Conservation (phyloP, 2,329 filamentous ascomycete species). For the Epicoccum sorghinum region DNA sequence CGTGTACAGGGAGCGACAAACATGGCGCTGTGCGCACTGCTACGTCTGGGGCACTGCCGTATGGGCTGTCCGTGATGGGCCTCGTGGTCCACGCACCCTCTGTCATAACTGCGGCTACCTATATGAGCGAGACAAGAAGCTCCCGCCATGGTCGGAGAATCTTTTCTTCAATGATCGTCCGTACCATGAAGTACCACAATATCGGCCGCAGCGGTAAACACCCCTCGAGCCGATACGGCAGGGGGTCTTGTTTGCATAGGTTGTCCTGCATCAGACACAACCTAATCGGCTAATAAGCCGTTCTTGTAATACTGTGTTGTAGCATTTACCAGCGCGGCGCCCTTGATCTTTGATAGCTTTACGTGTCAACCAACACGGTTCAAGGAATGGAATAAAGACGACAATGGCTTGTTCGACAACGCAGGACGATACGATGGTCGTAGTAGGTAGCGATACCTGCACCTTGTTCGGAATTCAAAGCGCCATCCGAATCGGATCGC, state of each 20-base stretch:
- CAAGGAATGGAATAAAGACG: not conserved
- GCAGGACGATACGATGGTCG: slow-evolving; percentile 3
- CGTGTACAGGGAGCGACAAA: slow-evolving; percentile 68
- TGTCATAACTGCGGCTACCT: slow-evolving; percentile 93
- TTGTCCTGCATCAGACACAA: not conserved
- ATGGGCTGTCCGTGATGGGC: slow-evolving; percentile 94
- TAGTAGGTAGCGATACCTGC: slow-evolving; percentile 4
- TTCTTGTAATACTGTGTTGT: slow-evolving; percentile 11
- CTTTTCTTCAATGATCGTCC: slow-evolving; percentile 62
- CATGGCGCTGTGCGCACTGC: slow-evolving; percentile 90
- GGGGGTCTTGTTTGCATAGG: not conserved
- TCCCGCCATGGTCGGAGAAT: slow-evolving; percentile 77
- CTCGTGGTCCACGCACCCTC: slow-evolving; percentile 79
- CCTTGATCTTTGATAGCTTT: slow-evolving; percentile 13
- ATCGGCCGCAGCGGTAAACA: slow-evolving; percentile 25
- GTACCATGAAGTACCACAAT: slow-evolving; percentile 30
- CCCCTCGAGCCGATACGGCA: not conserved
- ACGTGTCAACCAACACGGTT: slow-evolving; percentile 6
- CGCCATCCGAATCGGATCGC: slow-evolving; percentile 1
- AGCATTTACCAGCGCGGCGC: slow-evolving; percentile 26
- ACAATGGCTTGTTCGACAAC: slow-evolving; percentile 1
- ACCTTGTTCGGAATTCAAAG: not conserved
- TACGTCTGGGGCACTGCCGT: slow-evolving; percentile 85
- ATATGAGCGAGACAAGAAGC: slow-evolving; percentile 83
- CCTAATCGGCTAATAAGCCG: not conserved